Conservation (phyloP, 192 early-diverging fungal species). For the Polychytrium aggregatum region DNA sequence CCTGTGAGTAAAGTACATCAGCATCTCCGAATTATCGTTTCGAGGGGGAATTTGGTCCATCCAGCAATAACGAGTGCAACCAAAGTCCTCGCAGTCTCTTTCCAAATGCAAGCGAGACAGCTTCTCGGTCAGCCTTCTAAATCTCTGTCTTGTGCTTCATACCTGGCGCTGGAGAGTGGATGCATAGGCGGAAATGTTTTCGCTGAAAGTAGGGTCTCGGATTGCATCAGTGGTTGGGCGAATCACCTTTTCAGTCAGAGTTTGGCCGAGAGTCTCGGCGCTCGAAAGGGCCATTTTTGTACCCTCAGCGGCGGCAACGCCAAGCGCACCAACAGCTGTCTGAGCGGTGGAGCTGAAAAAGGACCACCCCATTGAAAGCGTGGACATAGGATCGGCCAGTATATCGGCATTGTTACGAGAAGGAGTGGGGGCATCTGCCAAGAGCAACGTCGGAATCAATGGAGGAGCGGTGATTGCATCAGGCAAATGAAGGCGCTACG, state of each 20-base stretch:
- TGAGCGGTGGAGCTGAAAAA: slow-evolving; percentile 21
- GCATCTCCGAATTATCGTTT: no score
- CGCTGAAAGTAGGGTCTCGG: slow-evolving; percentile 31
- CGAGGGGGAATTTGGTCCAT: no score
- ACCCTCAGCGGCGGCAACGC: slow-evolving; percentile 17
- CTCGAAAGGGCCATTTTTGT: slow-evolving; percentile 24
- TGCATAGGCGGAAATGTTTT: slow-evolving; percentile 26
- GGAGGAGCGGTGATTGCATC: not conserved
- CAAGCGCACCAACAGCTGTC: slow-evolving; percentile 11
- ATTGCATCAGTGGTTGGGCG: slow-evolving; percentile 32
- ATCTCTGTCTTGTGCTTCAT: no score
- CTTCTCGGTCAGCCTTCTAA: no score
- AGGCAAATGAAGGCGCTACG: not conserved
- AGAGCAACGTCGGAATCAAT: no score
- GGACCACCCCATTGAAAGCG: slow-evolving; percentile 32
- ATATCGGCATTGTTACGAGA: no score
- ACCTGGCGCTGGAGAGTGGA: slow-evolving; percentile 19
- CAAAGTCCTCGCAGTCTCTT: no score
- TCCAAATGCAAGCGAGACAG: no score
- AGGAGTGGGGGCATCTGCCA: slow-evolving; percentile 2
- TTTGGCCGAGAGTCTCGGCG: slow-evolving; percentile 24
- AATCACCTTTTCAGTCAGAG: slow-evolving; percentile 32
- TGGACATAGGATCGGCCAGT: slow-evolving; percentile 26
- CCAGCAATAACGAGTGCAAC: no score
- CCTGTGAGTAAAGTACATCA: no score